Conservation (phyloP, 345 rosid species). For the Citrus glauca region DNA sequence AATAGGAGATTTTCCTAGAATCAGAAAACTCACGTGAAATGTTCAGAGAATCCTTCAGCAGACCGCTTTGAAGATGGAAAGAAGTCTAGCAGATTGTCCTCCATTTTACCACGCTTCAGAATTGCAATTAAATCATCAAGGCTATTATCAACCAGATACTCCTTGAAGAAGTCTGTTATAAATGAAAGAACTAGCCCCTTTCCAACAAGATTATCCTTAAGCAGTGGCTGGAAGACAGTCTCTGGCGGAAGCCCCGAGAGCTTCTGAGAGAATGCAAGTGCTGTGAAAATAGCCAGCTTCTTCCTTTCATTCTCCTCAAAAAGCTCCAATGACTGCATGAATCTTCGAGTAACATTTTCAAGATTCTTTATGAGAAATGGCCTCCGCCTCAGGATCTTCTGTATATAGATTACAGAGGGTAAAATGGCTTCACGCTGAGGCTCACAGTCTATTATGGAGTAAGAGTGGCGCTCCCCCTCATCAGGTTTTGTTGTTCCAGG, state of each 20-base stretch:
- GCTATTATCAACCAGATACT: slow-evolving; percentile 89
- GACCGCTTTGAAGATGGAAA: slow-evolving; percentile 83
- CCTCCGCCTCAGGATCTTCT: slow-evolving; percentile 82
- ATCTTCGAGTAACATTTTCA: slow-evolving; percentile 88
- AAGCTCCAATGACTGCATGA: slow-evolving; percentile 96
- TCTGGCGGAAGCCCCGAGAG: slow-evolving; percentile 96
- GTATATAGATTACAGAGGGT: slow-evolving; percentile 85
- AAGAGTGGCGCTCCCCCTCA: slow-evolving; percentile 96
- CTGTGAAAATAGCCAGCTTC: slow-evolving; percentile 97
- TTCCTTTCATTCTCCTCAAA: slow-evolving; percentile 97
- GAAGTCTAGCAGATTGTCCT: slow-evolving; percentile 80
- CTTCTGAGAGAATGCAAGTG: slow-evolving; percentile 97
- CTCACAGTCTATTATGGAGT: slow-evolving; percentile 85
- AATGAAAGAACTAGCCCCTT: slow-evolving; percentile 98
- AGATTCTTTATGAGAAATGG: slow-evolving; percentile 97
- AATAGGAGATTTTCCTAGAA: neutral
- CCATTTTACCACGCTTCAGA: slow-evolving; percentile 93
- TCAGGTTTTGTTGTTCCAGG: slow-evolving; percentile 94
- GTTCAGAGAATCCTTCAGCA: slow-evolving; percentile 87
- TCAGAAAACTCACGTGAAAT: slow-evolving; percentile 72
- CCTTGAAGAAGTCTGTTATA: slow-evolving; percentile 94
- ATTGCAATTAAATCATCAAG: slow-evolving; percentile 91
- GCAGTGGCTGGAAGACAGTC: slow-evolving; percentile 95
- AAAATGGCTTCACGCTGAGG: slow-evolving; percentile 74
- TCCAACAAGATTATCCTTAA: slow-evolving; percentile 96